phyloP scores from a whole-genome alignment of 148 eudicot genomes.

The Camellia lanceoleosa region DNA sequence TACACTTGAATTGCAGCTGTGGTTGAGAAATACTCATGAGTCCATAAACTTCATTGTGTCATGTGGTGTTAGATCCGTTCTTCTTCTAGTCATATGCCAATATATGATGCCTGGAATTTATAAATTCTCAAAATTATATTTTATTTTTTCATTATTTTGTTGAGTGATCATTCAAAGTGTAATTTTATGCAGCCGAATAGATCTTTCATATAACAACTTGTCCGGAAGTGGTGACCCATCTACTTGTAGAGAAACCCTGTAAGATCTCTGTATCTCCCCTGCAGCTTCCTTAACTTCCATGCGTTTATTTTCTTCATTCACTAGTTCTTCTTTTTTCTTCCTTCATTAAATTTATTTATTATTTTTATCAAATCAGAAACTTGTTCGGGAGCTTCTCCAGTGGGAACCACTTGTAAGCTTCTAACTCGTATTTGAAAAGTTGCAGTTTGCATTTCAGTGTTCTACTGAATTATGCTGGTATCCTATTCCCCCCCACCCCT shows the following conservation, averaged over 20 bases:
- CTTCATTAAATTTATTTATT: background rate
- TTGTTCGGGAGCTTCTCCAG: constrained; percentile 49
- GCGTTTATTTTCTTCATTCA: background rate
- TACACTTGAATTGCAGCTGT: background rate
- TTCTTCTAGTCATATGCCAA: background rate
- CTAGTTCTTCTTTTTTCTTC: background rate
- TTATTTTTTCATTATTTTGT: background rate
- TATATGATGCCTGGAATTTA: background rate
- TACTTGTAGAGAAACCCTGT: constrained; percentile 41
- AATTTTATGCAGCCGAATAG: constrained; percentile 36
- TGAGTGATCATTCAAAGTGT: background rate
- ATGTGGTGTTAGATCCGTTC: background rate
- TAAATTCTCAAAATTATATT: background rate
- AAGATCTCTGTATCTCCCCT: constrained; percentile 10
- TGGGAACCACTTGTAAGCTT: constrained; percentile 35
- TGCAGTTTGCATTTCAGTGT: background rate
- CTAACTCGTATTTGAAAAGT: background rate
- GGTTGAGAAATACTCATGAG: background rate
- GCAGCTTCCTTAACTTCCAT: background rate
- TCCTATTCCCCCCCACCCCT: background rate
- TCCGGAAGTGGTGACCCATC: constrained; percentile 25
- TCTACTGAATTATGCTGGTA: background rate
- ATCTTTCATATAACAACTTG: constrained; percentile 67
- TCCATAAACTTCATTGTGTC: background rate
- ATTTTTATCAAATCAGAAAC: constrained; percentile 34